phyloP scores from a whole-genome alignment of 345 rosid species.

The Arabis alpina region DNA sequence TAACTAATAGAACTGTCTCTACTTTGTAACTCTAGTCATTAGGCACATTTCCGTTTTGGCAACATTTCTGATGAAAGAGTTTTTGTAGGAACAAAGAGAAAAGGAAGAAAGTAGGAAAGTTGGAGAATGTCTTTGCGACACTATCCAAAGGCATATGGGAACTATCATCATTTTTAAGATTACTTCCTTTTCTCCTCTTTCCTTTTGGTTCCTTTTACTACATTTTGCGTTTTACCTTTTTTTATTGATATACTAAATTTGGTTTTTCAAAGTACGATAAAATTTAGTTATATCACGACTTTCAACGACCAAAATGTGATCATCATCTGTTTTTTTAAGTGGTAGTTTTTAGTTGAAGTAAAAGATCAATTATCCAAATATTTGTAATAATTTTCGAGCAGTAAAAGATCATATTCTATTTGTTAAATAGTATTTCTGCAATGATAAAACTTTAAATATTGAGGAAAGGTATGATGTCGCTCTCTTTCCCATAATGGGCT shows the following conservation, averaged over 20 bases:
- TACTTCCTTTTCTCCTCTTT: constrained; percentile 19
- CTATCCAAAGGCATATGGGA: constrained; percentile 29
- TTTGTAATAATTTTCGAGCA: neutral
- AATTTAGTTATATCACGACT: no score
- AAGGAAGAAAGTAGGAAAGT: constrained; percentile 19
- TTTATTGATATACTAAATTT: neutral
- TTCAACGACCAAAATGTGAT: neutral
- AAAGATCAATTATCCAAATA: neutral
- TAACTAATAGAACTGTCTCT: neutral
- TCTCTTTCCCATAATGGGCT: neutral
- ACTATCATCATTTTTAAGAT: constrained; percentile 30
- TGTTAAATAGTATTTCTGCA: no score
- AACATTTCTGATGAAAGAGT: neutral
- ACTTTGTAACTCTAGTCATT: neutral
- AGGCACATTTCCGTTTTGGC: neutral
- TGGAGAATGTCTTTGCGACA: constrained; percentile 20
- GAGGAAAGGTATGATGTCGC: no score
- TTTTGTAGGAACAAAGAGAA: neutral
- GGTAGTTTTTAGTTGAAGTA: neutral
- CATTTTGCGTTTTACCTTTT: neutral
- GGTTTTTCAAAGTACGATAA: neutral
- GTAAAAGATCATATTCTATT: no score
- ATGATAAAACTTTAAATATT: no score
- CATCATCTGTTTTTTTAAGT: neutral
- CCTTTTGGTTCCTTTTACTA: constrained; percentile 25